Conservation (phyloP, 176 grass and related monocot genomes). For the Phragmites australis region DNA sequence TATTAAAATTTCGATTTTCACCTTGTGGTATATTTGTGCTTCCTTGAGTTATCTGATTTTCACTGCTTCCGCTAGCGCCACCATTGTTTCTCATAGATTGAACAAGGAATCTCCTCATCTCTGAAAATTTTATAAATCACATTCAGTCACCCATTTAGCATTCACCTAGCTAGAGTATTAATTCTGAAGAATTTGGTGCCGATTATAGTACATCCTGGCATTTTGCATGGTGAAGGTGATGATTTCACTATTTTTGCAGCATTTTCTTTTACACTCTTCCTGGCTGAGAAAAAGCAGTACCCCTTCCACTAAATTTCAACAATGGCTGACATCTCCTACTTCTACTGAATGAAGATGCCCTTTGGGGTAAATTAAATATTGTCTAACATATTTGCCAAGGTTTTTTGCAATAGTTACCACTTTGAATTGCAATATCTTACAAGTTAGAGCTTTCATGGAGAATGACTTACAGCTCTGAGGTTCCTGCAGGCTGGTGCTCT, state of each 20-base stretch:
- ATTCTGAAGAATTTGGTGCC: conserved; percentile 1
- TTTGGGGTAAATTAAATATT: background rate
- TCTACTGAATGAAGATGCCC: background rate
- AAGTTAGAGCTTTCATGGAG: background rate
- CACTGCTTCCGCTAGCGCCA: no score
- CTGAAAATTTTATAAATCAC: no score
- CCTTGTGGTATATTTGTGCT: no score
- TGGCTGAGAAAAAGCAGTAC: background rate
- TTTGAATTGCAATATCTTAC: background rate
- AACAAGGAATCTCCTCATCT: no score
- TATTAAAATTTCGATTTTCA: no score
- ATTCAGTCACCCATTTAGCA: no score
- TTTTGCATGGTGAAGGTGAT: background rate
- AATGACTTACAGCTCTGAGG: conserved; percentile 7
- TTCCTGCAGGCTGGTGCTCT: conserved; percentile 65
- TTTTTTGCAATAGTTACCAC: conserved; percentile 3
- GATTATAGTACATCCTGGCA: background rate
- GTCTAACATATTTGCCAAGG: background rate
- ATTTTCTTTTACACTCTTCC: background rate
- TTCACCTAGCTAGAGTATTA: background rate
- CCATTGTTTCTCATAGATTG: no score
- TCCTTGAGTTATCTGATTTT: no score
- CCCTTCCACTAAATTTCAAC: background rate
- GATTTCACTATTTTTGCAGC: conserved; percentile 2
- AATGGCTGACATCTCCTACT: background rate